Base-by-base conservation (phyloP, 2,329 filamentous ascomycete genomes). In the Tolypocladium album region DNA sequence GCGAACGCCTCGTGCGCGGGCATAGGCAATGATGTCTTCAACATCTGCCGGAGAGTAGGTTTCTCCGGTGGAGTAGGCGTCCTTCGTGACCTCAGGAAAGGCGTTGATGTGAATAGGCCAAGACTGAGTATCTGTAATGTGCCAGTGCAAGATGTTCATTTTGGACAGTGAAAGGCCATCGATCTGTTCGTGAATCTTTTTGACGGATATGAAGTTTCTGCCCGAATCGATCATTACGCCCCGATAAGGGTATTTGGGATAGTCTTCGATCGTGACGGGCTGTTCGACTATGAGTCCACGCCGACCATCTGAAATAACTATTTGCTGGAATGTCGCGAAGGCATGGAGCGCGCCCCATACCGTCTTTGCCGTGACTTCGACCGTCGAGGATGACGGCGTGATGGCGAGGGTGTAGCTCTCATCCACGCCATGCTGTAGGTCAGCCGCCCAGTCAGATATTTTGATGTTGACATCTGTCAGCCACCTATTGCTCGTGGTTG, bases 71-170 rank as follows among this genome's bases (percentile, higher is more conserved):
- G 81, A 83, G 68, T 82, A 84, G 1, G 81, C 80, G 60, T 82
- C 81, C 58, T 78, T 75, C 47, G 73, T 78, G 76, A 82, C 81
- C 61, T 82, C 66, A 0, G 80, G 80, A 61, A 80, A 82, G 3
- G 73, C 67, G 6, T 74, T 63, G 55, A 84, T 74, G 53, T 81
- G 70, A 20, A 83, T 65, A 4, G 81, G 77, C 82, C 82, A 84
- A 1, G 81, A 82, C 61, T 84, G 81, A 13, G 76, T 71, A 66
- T 84, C 81, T 39, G 78, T 74, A 61, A 83, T 68, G 69, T 84
- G 81, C 80, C 81, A 83, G 67, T 84, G 81, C 43, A 84, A 71
- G 20, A 82, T 74, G 62, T 83, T 84, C 63, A 84, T 73, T 71
- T 84, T 84, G 59, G 81, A 78, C 55, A 83, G 72, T 9, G 80